These are phyloP conservation scores for Aeschynomene evenia DNA, from an alignment of 306 rosid genomes.

Conservation along the genomic window DNA sequence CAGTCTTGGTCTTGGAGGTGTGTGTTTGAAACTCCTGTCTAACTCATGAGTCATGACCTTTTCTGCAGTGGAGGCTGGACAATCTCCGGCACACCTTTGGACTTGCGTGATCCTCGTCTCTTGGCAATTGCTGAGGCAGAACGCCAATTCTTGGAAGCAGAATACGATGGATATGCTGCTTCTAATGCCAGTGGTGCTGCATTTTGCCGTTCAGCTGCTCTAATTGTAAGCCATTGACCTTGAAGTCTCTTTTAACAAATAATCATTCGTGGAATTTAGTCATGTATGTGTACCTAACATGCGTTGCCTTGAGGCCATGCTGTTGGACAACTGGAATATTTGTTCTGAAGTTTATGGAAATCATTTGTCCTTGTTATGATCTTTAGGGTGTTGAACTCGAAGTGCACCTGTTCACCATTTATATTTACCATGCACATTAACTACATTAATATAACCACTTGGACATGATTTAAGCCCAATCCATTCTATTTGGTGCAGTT, in stretches of 20 bases:
- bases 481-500: constrained; percentile 51
- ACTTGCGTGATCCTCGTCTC: constrained; percentile 79
- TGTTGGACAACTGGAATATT: not conserved
- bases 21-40: constrained; percentile 21
- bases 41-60: constrained; percentile 5
- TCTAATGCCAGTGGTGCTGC: constrained; percentile 79
- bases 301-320: not conserved
- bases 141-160: constrained; percentile 73
- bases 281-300: not conserved
- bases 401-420: not conserved
- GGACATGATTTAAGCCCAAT: constrained; percentile 2
- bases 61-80: constrained; percentile 85
- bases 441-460: not conserved
- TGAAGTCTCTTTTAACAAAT: not conserved
- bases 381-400: not conserved
- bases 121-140: constrained; percentile 89
- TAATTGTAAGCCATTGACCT: constrained; percentile 55
- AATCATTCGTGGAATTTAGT: not conserved
- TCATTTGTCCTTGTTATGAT: not conserved
- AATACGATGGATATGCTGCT: constrained; percentile 76
- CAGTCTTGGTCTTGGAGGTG: not conserved
- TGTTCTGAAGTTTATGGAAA: not conserved
- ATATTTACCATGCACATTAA: not conserved
- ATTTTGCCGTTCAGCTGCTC: constrained; percentile 78
- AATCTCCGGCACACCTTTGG: constrained; percentile 83